Evolutionary conservation across 352 stramenopile genomes (phyloP), one percentile per base, ranked within the genome.

Genomic region (Thalassiosira livingstoniorum): DNA sequence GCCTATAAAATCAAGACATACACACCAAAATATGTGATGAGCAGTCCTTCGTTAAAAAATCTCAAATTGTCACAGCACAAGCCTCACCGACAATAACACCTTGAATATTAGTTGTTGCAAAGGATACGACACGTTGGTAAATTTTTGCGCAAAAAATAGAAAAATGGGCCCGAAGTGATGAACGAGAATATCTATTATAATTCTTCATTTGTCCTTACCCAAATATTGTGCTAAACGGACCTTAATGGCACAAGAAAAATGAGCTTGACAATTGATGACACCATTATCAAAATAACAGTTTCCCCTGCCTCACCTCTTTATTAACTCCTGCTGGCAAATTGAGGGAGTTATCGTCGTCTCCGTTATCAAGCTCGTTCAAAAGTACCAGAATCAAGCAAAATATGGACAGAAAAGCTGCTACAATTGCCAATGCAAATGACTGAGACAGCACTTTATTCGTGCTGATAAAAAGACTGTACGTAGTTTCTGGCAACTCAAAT

Each of bases 401-500:
- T 18, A 79, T 18, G 5, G 67, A 61, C 0, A 84, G 25, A 29
- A 32, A 0, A 25, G 7, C 57, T 29, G 68, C 58, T 2, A 70
- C 34, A n/a, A 83, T 64, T 2, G 43, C 80, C 31, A 53, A n/a
- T 21, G 45, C 32, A 58, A 83, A 87, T 3, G 68, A 34, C 25
- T 69, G 23, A 7, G 80, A 87, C 29, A 57, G 32, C 13, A 87
- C 45, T 0, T 66, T 13, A 21, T 78, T 47, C 0, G 66, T 67
- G 1, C 42, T 76, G n/a, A 87, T 75, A 13, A 75, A 45, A 0
- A 87, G 62, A 25, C 67, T 87, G 37, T 71, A 83, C 1, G 80
- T 87, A 45, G 69, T 83, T 7, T 83, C 68, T 27, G 80, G 80
- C n/a, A 87, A 5, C 66, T 76, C 64, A 25, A 74, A 87, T 15